Evolutionary conservation across 2,329 filamentous ascomycete genomes (phyloP), one percentile per base, ranked within the genome.

Genomic region (Colletotrichum simmondsii): DNA sequence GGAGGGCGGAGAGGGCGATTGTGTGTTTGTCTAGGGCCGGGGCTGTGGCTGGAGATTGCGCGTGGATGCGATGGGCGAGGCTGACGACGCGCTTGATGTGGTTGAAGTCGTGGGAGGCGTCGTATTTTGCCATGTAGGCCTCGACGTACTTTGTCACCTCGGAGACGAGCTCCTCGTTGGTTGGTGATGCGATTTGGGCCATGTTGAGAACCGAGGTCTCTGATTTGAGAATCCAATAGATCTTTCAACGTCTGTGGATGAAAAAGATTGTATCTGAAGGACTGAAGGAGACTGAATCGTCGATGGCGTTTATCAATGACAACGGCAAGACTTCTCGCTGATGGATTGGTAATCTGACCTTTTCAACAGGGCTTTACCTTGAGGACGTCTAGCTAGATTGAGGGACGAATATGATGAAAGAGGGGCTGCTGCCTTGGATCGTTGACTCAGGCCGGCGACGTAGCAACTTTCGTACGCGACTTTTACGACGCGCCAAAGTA

Each of bases 91-190:
- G 92, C 75, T 91, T 86, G 78, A 98, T 94, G 82, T 98, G 95
- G 69, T 90, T 86, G 85, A 94, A 97, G 85, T 97, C 94, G 85
- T 98, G 95, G 2, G 94, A 97, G 64, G 91, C 91, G 83, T 98
- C 95, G 83, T 94, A 94, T 75, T 89, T 87, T 58, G 90, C 86
- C 92, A 95, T 96, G 85, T 93, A 95, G 54, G 87, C 84, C 78
- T 90, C 57, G 65, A 94, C 92, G 80, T 92, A 94, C 58, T 84
- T 83, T 22, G 89, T 90, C 72, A 92, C 89, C 62, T 84, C 82
- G 79, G 90, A 84, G 75, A 93, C 85, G 68, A 87, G 81, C 57
- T 84, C 81, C 71, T 85, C 81, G 68, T 82, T 77, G 68, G n/a
- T 61, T 3, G 42, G 26, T 24, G 65, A 52, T 3, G 52, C 22